These are phyloP conservation scores for Scutellaria galericulata DNA, from an alignment of 257 asterid genomes.

Conservation along the genomic window DNA sequence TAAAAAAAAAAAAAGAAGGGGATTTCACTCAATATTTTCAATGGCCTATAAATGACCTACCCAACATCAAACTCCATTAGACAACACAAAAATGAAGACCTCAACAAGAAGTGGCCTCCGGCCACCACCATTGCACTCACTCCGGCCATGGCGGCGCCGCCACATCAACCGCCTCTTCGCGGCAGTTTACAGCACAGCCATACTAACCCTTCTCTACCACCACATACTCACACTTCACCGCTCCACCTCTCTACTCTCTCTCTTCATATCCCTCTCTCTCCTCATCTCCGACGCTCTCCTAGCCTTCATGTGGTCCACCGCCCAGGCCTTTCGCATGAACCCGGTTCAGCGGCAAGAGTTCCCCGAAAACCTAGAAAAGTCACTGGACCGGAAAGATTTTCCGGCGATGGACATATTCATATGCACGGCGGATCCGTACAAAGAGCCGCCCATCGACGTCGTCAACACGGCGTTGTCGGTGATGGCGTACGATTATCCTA, in stretches of 20 bases:
- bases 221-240: constrained; percentile 49
- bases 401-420: constrained; percentile 70
- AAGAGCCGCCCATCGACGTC: constrained; percentile 69
- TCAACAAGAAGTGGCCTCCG: constrained; percentile 14
- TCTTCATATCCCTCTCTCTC: constrained; percentile 46
- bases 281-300: constrained; percentile 57
- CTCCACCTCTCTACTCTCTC: constrained; percentile 37
- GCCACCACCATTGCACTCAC: constrained; percentile 56
- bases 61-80: background rate
- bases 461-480: constrained; percentile 77
- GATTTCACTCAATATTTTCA: no score
- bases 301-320: constrained; percentile 69
- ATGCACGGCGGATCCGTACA: constrained; percentile 82
- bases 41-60: constrained; percentile 7
- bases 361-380: constrained; percentile 43
- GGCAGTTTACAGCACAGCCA: constrained; percentile 47
- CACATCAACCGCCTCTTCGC: constrained; percentile 70
- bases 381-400: constrained; percentile 40
- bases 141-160: constrained; percentile 47
- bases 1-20: no score
- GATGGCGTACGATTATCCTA: constrained; percentile 74
- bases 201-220: constrained; percentile 53
- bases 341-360: constrained; percentile 53
- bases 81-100: constrained; percentile 35
- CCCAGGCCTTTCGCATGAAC: constrained; percentile 66